Conservation (phyloP, 2,329 filamentous ascomycete species). For the Pyrenochaeta sp. region DNA sequence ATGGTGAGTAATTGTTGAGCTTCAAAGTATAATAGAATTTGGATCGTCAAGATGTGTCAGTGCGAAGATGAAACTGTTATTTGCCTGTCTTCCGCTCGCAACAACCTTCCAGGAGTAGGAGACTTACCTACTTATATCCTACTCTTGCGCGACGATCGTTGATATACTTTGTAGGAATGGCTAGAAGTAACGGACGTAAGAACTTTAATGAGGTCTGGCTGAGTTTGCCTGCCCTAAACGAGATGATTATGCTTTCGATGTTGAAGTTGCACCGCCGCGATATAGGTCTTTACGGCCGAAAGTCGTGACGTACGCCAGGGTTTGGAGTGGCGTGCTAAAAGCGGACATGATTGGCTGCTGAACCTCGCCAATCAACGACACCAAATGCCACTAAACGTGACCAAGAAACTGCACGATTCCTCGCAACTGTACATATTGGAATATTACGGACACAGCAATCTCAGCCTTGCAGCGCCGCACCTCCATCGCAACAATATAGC, state of each 20-base stretch:
- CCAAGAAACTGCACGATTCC: no score
- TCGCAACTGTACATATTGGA: no score
- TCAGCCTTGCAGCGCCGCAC: no score
- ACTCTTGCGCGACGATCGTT: neutral
- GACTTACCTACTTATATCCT: neutral
- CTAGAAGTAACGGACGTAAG: neutral
- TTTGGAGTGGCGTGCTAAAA: neutral
- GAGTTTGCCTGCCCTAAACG: no score
- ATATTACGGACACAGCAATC: no score
- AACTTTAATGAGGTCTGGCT: neutral
- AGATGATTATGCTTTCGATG: neutral
- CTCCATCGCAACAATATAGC: no score
- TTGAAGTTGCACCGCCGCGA: neutral
- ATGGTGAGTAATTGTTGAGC: conserved; percentile 6
- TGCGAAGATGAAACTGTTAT: neutral
- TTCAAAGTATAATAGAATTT: neutral
- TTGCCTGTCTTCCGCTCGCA: neutral
- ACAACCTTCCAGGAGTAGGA: neutral
- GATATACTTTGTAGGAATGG: neutral
- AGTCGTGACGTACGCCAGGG: conserved; percentile 18
- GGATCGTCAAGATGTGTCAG: neutral
- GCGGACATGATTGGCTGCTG: conserved; percentile 5
- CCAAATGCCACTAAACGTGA: no score
- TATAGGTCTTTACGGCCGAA: conserved; percentile 12
- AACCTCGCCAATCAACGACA: no score